These are phyloP conservation scores for Neonothopanus nambi DNA, from an alignment of 1,284 basidiomycete genomes.

Conservation along the genomic window DNA sequence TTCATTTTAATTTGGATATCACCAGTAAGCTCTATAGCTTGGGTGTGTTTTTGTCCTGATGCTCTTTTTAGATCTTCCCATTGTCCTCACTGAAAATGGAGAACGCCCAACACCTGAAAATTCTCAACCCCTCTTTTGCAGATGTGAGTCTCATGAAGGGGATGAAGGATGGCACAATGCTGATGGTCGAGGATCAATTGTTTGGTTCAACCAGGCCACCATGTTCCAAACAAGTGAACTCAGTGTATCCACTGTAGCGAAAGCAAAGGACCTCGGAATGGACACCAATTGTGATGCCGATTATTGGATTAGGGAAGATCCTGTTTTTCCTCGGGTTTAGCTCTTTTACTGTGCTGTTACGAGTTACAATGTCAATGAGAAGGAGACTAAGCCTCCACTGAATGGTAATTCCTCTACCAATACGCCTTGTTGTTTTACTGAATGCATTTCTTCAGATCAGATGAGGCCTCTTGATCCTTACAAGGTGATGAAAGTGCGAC, in stretches of 20 bases:
- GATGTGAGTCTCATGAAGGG: neutral
- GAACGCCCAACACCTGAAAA: neutral
- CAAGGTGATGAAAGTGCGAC: too few species aligned
- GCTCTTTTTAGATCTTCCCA: neutral
- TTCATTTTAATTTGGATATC: slow-evolving; percentile 24
- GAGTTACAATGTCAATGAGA: too few species aligned
- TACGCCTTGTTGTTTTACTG: too few species aligned
- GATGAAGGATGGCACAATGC: slow-evolving; percentile 6
- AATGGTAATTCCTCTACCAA: too few species aligned
- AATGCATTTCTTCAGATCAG: too few species aligned
- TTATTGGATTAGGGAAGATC: neutral
- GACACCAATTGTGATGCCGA: neutral
- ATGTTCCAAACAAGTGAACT: slow-evolving; percentile 17
- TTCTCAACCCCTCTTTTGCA: neutral
- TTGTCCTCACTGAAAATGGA: neutral
- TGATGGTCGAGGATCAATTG: slow-evolving; percentile 14
- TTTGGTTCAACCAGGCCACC: slow-evolving; percentile 17
- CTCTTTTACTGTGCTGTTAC: too few species aligned
- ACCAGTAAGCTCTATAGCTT: slow-evolving; percentile 7
- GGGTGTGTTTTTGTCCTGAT: neutral
- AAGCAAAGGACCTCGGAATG: neutral
- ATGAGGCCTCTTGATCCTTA: too few species aligned
- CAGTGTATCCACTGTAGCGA: slow-evolving; percentile 5
- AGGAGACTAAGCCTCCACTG: too few species aligned
- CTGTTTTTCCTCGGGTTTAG: too few species aligned